Evolutionary conservation across 1,284 basidiomycete genomes (phyloP).

Genomic region (Malassezia equina): DNA sequence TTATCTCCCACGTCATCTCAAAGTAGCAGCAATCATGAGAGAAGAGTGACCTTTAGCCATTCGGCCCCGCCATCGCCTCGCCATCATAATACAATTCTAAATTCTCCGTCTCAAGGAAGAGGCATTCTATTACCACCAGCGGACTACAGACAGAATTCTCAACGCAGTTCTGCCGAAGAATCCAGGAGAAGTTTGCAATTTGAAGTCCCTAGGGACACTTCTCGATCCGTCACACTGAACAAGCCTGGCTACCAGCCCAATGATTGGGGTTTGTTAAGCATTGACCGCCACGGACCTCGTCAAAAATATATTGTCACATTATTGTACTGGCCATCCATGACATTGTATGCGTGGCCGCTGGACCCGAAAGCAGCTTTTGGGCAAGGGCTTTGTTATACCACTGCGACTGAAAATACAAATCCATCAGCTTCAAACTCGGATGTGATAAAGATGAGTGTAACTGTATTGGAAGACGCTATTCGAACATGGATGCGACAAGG

Average conservation of each 20-base stretch:
- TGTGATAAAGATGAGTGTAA: slow-evolving; percentile 1
- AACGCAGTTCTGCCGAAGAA: background rate
- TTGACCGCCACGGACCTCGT: slow-evolving; percentile 1
- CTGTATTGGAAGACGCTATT: slow-evolving; percentile 7
- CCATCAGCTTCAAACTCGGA: background rate
- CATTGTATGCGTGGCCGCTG: slow-evolving; percentile 14
- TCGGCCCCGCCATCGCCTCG: background rate
- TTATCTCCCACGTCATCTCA: background rate
- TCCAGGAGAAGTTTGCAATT: background rate
- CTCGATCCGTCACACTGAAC: background rate
- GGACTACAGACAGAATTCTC: background rate
- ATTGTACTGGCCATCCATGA: slow-evolving; percentile 6
- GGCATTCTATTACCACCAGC: slow-evolving; percentile 3
- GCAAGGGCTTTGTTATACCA: slow-evolving; percentile 9
- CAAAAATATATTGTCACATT: slow-evolving; percentile 10
- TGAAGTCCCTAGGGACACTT: background rate
- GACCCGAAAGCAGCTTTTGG: slow-evolving; percentile 1
- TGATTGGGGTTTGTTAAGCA: slow-evolving; percentile 11
- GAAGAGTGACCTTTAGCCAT: background rate
- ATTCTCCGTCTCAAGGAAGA: background rate
- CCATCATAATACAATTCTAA: background rate
- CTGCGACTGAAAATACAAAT: background rate
- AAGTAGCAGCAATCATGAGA: background rate
- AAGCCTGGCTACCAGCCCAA: background rate
- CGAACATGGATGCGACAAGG: slow-evolving; percentile 10